phyloP scores from a whole-genome alignment of 345 rosid genomes.

The Pugionium cornutum region DNA sequence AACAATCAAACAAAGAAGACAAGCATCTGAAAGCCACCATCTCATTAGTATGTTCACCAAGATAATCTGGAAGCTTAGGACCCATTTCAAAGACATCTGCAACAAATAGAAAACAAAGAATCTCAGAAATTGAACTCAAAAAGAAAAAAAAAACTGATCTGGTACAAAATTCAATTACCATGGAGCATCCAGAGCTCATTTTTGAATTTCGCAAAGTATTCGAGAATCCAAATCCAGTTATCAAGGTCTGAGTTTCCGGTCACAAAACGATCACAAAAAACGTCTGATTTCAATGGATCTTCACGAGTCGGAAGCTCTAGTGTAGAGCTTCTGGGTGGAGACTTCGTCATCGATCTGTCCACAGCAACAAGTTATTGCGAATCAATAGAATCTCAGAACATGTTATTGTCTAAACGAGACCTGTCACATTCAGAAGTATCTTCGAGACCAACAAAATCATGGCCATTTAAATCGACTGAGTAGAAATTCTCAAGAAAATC shows the following conservation, averaged over 20 bases:
- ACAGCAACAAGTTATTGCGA: too few species aligned
- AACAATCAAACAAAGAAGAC: slow-evolving; percentile 27
- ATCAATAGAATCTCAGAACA: neutral
- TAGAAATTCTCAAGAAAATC: neutral
- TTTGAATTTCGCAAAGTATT: slow-evolving; percentile 39
- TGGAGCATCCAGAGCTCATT: slow-evolving; percentile 36
- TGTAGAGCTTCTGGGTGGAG: slow-evolving; percentile 16
- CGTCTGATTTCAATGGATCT: neutral
- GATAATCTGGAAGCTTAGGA: slow-evolving; percentile 38
- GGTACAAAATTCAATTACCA: slow-evolving; percentile 21
- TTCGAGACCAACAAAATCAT: neutral
- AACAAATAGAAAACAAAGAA: neutral
- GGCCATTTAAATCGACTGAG: neutral
- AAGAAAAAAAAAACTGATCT: neutral
- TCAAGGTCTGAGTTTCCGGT: slow-evolving; percentile 32
- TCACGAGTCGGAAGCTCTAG: neutral
- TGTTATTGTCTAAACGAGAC: neutral
- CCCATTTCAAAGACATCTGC: slow-evolving; percentile 39
- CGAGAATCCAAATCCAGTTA: slow-evolving; percentile 36
- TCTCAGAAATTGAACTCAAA: neutral
- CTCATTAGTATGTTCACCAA: slow-evolving; percentile 36
- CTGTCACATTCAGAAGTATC: too few species aligned
- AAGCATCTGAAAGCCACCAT: slow-evolving; percentile 44
- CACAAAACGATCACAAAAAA: slow-evolving; percentile 15
- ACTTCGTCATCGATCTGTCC: slow-evolving; percentile 7